Evolutionary conservation across 2,329 filamentous ascomycete genomes (phyloP), one percentile per base, ranked within the genome.

Genomic region (Curvularia sp.): DNA sequence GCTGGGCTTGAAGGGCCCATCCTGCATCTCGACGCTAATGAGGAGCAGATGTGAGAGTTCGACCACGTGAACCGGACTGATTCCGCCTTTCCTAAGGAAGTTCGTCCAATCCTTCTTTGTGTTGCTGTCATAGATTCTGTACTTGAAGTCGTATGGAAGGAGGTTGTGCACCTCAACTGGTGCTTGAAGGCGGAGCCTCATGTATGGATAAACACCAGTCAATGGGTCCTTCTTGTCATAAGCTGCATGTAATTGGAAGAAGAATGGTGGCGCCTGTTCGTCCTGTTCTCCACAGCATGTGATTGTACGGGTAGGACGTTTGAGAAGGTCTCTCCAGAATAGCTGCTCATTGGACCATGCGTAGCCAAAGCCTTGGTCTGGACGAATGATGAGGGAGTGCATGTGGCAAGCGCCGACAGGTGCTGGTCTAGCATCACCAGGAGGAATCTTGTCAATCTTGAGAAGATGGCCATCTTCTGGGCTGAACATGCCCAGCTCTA

Each of bases 81-180:
- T 89, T 13, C 96, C 96, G 26, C 96, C 95, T 77, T 97, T 98
- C 57, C 95, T 88, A 47, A 99, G 81, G 80, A 99, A 99, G 76
- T 99, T 99, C 4, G 92, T 96, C 95, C 95, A 99, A 75, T 99
- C 95, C 75, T 96, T 97, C 82, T 94, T 96, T 0, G 93, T 97
- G 76, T 97, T 96, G 81, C 96, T 97, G 81, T 99, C 95, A 73
- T 98, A 99, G 55, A 99, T 98, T 55, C 94, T 88, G 77, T 99
- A 99, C 78, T 99, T 98, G 86, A 99, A 99, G 78, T 99, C 95
- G 73, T 95, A 98, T 0, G 95, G 95, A 38, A 99, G 80, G 43
- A 99, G 81, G 66, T 99, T 99, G 76, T 99, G 94, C 4, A 99
- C 85, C 49, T 97, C 94, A 13, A 99, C 87, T 0, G 96, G 95